These are phyloP conservation scores for Groenewaldozyma salmanticensis DNA, from an alignment of 805 yeast species.

Conservation along the genomic window DNA sequence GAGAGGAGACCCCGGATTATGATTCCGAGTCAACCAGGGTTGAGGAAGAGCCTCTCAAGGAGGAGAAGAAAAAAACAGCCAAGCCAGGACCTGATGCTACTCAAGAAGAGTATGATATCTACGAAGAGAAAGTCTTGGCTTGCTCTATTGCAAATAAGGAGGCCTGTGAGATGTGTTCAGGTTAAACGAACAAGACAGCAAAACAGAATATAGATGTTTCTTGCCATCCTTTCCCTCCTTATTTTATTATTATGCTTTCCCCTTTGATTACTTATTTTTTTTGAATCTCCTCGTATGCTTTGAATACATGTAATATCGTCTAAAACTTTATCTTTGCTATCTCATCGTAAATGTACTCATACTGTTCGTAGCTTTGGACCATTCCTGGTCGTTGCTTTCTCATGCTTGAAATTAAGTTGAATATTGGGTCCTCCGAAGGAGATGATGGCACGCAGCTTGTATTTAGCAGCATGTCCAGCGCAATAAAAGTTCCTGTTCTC, in stretches of 20 bases:
- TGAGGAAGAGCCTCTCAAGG: slow-evolving; percentile 7
- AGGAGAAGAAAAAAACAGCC: slow-evolving; percentile 32
- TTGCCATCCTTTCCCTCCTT: background rate
- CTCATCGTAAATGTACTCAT: slow-evolving; percentile 29
- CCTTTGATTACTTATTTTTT: background rate
- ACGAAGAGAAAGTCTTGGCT: slow-evolving; percentile 86
- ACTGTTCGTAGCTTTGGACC: slow-evolving; percentile 34
- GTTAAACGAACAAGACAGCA: slow-evolving; percentile 38
- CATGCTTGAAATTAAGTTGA: slow-evolving; percentile 25
- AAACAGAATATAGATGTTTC: too few relatives aligned
- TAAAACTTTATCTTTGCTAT: too few relatives aligned
- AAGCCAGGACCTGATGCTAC: slow-evolving; percentile 23
- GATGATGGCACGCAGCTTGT: slow-evolving; percentile 8
- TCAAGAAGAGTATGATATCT: slow-evolving; percentile 64
- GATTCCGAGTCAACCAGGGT: slow-evolving; percentile 1
- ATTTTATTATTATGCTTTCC: too few relatives aligned
- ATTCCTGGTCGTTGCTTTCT: slow-evolving; percentile 33
- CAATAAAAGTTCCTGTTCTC: slow-evolving; percentile 82
- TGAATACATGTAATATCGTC: too few relatives aligned
- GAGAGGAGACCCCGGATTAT: slow-evolving; percentile 10
- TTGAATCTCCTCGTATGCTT: background rate
- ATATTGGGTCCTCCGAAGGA: slow-evolving; percentile 17
- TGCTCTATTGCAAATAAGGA: slow-evolving; percentile 96
- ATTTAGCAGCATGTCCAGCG: slow-evolving; percentile 44
- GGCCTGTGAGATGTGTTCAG: slow-evolving; percentile 98